Conservation (phyloP, 768 basidiomycete genomes). For the Trichaptum fuscoviolaceum region DNA sequence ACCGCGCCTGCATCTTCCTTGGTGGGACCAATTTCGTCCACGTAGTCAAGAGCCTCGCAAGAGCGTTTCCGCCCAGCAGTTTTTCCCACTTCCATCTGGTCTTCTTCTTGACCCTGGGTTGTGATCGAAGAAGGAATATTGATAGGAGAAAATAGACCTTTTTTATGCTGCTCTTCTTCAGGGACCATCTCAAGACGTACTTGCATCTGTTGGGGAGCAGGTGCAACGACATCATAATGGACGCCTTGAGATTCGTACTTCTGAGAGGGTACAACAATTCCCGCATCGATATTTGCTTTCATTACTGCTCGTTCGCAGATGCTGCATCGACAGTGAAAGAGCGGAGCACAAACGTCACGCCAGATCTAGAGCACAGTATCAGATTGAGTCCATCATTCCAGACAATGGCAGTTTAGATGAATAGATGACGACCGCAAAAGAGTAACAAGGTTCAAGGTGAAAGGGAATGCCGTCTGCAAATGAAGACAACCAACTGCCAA, state of each 20-base stretch:
- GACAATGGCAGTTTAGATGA: neutral
- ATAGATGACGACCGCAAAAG: too few species aligned
- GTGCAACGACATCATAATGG: slow-evolving; percentile 8
- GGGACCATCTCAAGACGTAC: slow-evolving; percentile 5
- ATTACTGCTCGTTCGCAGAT: slow-evolving; percentile 67
- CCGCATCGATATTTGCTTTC: slow-evolving; percentile 40
- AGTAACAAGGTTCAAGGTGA: neutral
- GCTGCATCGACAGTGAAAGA: slow-evolving; percentile 69
- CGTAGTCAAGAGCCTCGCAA: neutral
- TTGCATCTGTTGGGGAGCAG: slow-evolving; percentile 11
- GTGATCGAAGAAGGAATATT: neutral
- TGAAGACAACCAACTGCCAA: slow-evolving; percentile 3
- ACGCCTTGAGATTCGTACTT: neutral
- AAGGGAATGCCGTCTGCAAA: neutral
- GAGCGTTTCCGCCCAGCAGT: neutral
- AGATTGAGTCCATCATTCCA: neutral
- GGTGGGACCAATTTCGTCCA: neutral
- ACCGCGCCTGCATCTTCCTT: neutral
- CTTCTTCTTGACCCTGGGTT: slow-evolving; percentile 1
- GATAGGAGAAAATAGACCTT: neutral
- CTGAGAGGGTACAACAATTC: slow-evolving; percentile 12
- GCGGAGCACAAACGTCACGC: slow-evolving; percentile 66
- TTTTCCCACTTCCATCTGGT: slow-evolving; percentile 8
- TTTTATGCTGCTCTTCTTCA: slow-evolving; percentile 6
- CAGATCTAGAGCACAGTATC: slow-evolving; percentile 43